Conservation (phyloP, 148 eudicot species). For the Polygonum aviculare region DNA sequence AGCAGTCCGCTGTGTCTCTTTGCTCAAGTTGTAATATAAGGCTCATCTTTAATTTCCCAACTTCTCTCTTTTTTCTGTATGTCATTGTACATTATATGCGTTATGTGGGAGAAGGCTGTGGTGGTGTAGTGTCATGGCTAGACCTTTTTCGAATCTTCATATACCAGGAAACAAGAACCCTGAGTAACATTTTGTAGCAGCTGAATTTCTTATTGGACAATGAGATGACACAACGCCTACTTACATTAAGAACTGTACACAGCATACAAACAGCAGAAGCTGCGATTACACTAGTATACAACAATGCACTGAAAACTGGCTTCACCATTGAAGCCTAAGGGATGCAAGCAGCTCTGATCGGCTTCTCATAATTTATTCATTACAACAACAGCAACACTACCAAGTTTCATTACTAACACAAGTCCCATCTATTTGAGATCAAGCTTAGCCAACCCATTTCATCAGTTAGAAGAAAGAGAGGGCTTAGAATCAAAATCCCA, state of each 20-base stretch:
- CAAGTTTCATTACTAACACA: not conserved
- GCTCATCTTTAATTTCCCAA: not conserved
- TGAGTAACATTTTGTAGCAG: not conserved
- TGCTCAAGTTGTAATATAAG: not conserved
- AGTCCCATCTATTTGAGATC: not conserved
- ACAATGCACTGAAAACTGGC: not conserved
- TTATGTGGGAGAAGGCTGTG: not conserved
- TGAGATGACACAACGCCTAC: not conserved
- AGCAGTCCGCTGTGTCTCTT: constrained; percentile 48
- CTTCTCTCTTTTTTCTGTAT: too few species aligned
- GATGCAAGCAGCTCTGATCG: not conserved
- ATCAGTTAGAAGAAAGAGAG: not conserved
- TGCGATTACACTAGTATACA: not conserved
- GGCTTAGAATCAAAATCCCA: not conserved
- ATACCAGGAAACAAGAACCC: not conserved
- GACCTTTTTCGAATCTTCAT: not conserved
- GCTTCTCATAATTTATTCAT: not conserved
- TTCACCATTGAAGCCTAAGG: not conserved
- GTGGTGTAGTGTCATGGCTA: not conserved
- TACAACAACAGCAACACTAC: too few species aligned
- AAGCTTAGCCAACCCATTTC: not conserved
- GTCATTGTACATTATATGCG: too few species aligned
- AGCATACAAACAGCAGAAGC: not conserved
- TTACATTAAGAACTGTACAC: not conserved
- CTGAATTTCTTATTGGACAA: not conserved